Evolutionary conservation across 2,329 filamentous ascomycete species (phyloP), one percentile per base, ranked within the genome.

Genomic region (Exophiala lecanii-corni): DNA sequence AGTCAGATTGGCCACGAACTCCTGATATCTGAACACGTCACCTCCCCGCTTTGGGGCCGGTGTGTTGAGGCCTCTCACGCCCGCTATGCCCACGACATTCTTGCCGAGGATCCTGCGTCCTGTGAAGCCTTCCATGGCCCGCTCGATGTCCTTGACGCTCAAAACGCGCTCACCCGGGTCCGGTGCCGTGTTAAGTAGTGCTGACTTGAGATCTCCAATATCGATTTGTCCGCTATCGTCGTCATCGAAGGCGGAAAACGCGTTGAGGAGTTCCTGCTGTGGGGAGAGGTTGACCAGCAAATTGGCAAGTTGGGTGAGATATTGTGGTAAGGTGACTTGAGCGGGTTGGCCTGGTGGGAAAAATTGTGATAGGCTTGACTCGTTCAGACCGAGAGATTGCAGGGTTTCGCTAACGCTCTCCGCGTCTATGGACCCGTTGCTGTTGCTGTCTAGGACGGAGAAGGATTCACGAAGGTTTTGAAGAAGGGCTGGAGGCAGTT

Each of bases 211-310:
- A 63, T 95, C 88, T 0, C 70, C 76, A 15, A 94, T 69, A 60
- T 97, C 89, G 28, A 97, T 81, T 64, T 96, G 89, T 2, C 92
- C 92, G 57, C 86, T 92, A 62, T 98, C 92, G 51, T 94, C 89
- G 50, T 94, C 86, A 59, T 98, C 92, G 61, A 97, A 97, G 0
- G 92, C 92, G 2, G 88, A 88, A 55, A 98, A 91, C 0, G 92
- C 92, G 1, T 89, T 91, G 15, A 88, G 71, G 7, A 98, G 75
- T 61, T 98, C 92, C 12, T 80, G 76, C 16, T 81, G 78, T 0
- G 86, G 82, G 1, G 87, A 94, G 13, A 97, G 72, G 0, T 81
- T 76, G 1, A 80, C 78, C 2, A 97, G 72, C 2, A 86, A 76
- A 7, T 79, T 77, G 1, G 89, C 86, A 2, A 98, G 72, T 1